Evolutionary conservation across 1,139 yeast genomes (phyloP), one percentile per base, ranked within the genome.

Genomic region (Barnettozyma hawaiiensis): DNA sequence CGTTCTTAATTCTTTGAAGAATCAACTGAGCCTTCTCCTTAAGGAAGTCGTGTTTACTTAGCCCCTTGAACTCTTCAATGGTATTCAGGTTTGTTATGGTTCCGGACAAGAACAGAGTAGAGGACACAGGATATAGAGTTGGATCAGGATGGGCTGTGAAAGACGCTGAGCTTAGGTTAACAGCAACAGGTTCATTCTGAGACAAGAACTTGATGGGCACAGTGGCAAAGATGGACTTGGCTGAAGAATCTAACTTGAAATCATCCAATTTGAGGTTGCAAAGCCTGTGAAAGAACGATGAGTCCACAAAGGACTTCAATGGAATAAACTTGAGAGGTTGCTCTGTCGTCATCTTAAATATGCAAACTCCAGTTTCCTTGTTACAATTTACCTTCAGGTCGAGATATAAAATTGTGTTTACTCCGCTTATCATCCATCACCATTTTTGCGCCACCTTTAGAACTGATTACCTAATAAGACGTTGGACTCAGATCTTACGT

Each of bases 281-380:
- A 18, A 92, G 70, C 51, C 74, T 76, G 35, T 82, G 80, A 66
- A 92, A 92, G 63, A 92, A 92, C 0, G 95, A 77, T 1, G 96
- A 78, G 56, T 90, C 97, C 27, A 84, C 79, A 59, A 84, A 84
- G 2, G 96, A 82, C 47, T 75, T 78, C 21, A 80, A 64, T 0
- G 85, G 75, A 1, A 76, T 70, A 60, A 70, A 81, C 49, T 69
- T 69, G 28, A 75, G 50, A 21, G 41, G 31, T 5, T 45, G 41
- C 35, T 31, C 35, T 3, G 35, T n/a, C 35, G 20, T 31, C 12
- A 2, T n/a, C 16, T 8, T 11, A 26, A 10, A n/a, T n/a, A n/a
- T n/a, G n/a, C n/a, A n/a, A n/a, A n/a, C n/a, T n/a, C n/a, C n/a
- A n/a, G n/a, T n/a, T n/a, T n/a, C n/a, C 23, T 22, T 7, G 23